These are phyloP conservation scores for Candida easanensis DNA, from an alignment of 805 yeast species.

Conservation along the genomic window DNA sequence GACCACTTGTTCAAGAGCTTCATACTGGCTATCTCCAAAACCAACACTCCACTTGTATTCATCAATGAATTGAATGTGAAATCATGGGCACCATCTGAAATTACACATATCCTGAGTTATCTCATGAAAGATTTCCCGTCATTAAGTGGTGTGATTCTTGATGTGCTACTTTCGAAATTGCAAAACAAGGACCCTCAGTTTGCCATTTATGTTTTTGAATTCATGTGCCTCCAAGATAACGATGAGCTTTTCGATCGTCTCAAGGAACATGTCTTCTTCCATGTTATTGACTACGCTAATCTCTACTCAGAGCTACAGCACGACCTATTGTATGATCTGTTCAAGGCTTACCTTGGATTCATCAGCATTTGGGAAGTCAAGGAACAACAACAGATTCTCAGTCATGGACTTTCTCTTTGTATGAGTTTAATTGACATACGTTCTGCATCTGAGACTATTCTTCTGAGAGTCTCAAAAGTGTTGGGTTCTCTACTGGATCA, in stretches of 20 bases:
- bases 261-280: conserved; percentile 15
- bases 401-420: conserved; percentile 8
- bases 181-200: conserved; percentile 5
- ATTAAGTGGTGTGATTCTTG: background rate
- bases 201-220: conserved; percentile 6
- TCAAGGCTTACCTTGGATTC: conserved; percentile 6
- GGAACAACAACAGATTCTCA: background rate
- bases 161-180: background rate
- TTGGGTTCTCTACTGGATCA: background rate
- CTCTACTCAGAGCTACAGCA: conserved; percentile 3
- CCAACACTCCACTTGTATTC: background rate
- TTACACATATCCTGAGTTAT: background rate
- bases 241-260: conserved; percentile 2
- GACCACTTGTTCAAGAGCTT: conserved; percentile 11
- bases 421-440: background rate
- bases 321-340: background rate
- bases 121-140: background rate
- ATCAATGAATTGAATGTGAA: background rate
- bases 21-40: conserved; percentile 10
- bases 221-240: background rate
- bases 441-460: background rate
- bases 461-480: background rate
- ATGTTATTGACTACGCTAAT: conserved; percentile 14
- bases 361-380: background rate
- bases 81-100: conserved; percentile 1